Evolutionary conservation across 345 rosid genomes (phyloP).

Genomic region (Fremontodendron californicum): DNA sequence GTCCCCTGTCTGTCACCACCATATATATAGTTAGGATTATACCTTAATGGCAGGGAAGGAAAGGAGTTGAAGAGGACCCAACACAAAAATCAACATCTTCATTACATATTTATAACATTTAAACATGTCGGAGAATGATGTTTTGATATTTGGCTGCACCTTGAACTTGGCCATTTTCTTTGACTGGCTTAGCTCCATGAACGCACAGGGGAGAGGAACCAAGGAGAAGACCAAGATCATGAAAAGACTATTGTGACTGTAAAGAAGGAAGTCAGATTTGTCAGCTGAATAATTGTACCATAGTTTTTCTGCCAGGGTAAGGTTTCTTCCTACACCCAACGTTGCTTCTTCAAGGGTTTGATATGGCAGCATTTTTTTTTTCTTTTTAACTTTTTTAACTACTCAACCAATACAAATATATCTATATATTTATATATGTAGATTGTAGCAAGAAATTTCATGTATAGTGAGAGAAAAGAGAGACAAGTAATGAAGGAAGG

Average conservation of each 20-base stretch:
- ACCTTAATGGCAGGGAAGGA: slow-evolving; percentile 80
- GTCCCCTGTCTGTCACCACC: too few species aligned
- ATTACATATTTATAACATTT: slow-evolving; percentile 69
- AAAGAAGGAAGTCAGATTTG: slow-evolving; percentile 76
- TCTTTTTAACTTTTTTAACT: too few species aligned
- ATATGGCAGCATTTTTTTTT: slow-evolving; percentile 74
- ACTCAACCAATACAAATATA: background rate
- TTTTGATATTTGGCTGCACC: slow-evolving; percentile 73
- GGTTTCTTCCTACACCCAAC: slow-evolving; percentile 58
- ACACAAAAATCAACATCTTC: slow-evolving; percentile 55
- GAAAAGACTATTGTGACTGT: slow-evolving; percentile 68
- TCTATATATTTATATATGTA: too few species aligned
- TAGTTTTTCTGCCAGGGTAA: slow-evolving; percentile 52
- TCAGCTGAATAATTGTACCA: slow-evolving; percentile 82
- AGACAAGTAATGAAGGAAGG: too few species aligned
- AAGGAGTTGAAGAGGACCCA: slow-evolving; percentile 78
- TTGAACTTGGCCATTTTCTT: slow-evolving; percentile 47
- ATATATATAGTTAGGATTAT: too few species aligned
- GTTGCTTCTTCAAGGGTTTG: slow-evolving; percentile 54
- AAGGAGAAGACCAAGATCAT: slow-evolving; percentile 57
- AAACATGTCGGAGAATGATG: slow-evolving; percentile 50
- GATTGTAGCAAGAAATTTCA: background rate
- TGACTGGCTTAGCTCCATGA: slow-evolving; percentile 46
- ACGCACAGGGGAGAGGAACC: slow-evolving; percentile 60
- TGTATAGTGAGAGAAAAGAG: too few species aligned